Conservation (phyloP, 2,329 filamentous ascomycete genomes). For the Exophiala sp. region DNA sequence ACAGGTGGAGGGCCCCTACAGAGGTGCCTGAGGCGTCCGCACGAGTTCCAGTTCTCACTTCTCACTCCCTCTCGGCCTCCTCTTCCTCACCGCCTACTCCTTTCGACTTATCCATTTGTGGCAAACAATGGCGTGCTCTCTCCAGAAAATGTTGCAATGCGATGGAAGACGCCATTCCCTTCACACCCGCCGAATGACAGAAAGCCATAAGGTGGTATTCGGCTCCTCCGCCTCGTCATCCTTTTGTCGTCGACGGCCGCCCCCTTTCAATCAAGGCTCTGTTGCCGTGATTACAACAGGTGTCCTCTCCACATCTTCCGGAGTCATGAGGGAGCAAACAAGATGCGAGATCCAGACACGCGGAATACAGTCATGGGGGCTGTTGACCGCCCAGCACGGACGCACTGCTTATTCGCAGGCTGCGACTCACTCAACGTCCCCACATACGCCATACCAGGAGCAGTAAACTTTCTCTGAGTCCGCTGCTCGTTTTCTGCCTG, state of each 20-base stretch:
- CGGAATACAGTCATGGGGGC: neutral
- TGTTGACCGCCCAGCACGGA: constrained; percentile 10
- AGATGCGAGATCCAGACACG: neutral
- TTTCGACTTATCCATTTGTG: constrained; percentile 12
- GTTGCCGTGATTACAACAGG: neutral
- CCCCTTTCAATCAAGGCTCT: neutral
- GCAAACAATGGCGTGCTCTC: constrained; percentile 24
- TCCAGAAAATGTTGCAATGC: constrained; percentile 19
- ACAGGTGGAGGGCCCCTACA: too few relatives aligned
- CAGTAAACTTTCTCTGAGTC: constrained; percentile 13
- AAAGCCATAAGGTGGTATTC: neutral
- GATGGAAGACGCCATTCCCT: neutral
- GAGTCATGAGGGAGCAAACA: neutral
- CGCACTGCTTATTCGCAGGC: constrained; percentile 2
- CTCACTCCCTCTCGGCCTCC: neutral
- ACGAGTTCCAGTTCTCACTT: too few relatives aligned
- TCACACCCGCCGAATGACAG: neutral
- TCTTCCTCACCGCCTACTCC: constrained; percentile 15
- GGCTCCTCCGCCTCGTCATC: neutral
- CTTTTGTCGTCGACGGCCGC: neutral
- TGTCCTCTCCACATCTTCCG: neutral
- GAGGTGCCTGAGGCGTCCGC: too few relatives aligned
- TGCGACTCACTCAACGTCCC: too few relatives aligned
- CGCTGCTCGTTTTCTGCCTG: constrained; percentile 1
- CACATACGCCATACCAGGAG: constrained; percentile 23